These are phyloP conservation scores for Globisporangium nagaii DNA, from an alignment of 352 stramenopile species.

Conservation along the genomic window DNA sequence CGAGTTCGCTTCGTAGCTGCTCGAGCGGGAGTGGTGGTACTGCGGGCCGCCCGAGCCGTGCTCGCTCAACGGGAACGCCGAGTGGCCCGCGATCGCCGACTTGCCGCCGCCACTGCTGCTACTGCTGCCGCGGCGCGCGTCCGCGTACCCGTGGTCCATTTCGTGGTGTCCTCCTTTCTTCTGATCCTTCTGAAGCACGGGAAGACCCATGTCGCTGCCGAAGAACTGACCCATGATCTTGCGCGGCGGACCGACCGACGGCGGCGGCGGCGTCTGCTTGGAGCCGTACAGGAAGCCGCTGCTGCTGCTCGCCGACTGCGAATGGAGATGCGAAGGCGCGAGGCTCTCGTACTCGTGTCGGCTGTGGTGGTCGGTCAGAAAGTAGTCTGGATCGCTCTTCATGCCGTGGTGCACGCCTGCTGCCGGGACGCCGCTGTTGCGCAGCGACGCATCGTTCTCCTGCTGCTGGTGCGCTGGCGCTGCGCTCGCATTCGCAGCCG, in stretches of 20 bases:
- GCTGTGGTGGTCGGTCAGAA: constrained; percentile 7
- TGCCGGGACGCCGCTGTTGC: neutral
- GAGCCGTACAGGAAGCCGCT: constrained; percentile 31
- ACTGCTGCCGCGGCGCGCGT: constrained; percentile 17
- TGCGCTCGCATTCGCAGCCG: no score
- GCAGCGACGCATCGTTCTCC: constrained; percentile 22
- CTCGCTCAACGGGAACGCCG: constrained; percentile 15
- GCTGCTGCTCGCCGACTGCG: constrained; percentile 4
- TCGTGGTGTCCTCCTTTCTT: constrained; percentile 21
- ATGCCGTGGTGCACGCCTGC: neutral
- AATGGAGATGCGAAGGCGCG: constrained; percentile 12
- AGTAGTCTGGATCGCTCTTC: constrained; percentile 12
- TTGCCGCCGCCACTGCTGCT: constrained; percentile 8
- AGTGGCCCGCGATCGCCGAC: constrained; percentile 12
- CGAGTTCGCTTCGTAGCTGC: constrained; percentile 12
- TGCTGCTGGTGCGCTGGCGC: neutral
- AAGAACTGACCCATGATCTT: constrained; percentile 42
- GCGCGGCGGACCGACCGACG: constrained; percentile 14
- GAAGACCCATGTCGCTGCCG: constrained; percentile 17
- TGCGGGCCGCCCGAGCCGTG: constrained; percentile 4
- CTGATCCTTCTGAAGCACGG: constrained; percentile 31
- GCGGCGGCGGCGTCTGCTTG: constrained; percentile 26
- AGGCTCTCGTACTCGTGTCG: constrained; percentile 10
- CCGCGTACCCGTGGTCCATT: constrained; percentile 29
- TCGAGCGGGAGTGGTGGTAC: constrained; percentile 13